Evolutionary conservation across 331 rosid species (phyloP).

Genomic region (Erythrophleum ivorense): DNA sequence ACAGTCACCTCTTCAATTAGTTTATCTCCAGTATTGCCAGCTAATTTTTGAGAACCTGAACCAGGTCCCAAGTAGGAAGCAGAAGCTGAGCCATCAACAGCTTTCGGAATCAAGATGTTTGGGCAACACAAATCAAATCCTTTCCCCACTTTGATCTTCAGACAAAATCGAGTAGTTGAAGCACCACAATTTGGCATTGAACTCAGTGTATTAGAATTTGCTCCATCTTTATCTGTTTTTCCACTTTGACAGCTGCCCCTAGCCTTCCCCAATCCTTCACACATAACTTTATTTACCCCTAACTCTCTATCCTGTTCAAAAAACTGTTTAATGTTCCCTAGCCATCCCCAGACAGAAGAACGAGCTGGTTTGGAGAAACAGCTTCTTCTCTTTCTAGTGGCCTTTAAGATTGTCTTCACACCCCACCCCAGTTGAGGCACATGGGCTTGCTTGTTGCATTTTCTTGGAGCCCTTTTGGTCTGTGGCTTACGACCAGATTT

Average conservation of each 20-base stretch:
- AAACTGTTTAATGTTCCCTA: slow-evolving; percentile 59
- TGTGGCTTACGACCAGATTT: slow-evolving; percentile 55
- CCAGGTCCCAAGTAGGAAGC: slow-evolving; percentile 43
- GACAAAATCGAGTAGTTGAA: slow-evolving; percentile 61
- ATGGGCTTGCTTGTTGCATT: slow-evolving; percentile 53
- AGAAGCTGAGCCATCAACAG: slow-evolving; percentile 54
- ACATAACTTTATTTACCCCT: slow-evolving; percentile 48
- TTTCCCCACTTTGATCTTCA: slow-evolving; percentile 85
- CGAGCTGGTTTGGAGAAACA: slow-evolving; percentile 73
- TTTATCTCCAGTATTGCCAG: slow-evolving; percentile 34
- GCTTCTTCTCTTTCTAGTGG: slow-evolving; percentile 81
- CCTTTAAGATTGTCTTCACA: slow-evolving; percentile 45
- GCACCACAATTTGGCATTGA: slow-evolving; percentile 49
- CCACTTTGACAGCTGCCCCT: slow-evolving; percentile 54
- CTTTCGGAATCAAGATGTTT: slow-evolving; percentile 53
- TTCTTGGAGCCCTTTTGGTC: slow-evolving; percentile 65
- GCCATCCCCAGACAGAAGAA: slow-evolving; percentile 80
- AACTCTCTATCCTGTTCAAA: slow-evolving; percentile 58
- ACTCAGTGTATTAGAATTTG: slow-evolving; percentile 50
- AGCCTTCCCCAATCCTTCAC: slow-evolving; percentile 56
- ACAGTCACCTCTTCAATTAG: slow-evolving; percentile 39
- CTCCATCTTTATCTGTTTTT: slow-evolving; percentile 52
- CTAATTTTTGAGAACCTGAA: slow-evolving; percentile 45
- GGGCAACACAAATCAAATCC: slow-evolving; percentile 51
- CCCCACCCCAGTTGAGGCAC: slow-evolving; percentile 45